These are phyloP conservation scores for Athelia psychrophila DNA, from an alignment of 1,284 basidiomycete species.

Conservation along the genomic window DNA sequence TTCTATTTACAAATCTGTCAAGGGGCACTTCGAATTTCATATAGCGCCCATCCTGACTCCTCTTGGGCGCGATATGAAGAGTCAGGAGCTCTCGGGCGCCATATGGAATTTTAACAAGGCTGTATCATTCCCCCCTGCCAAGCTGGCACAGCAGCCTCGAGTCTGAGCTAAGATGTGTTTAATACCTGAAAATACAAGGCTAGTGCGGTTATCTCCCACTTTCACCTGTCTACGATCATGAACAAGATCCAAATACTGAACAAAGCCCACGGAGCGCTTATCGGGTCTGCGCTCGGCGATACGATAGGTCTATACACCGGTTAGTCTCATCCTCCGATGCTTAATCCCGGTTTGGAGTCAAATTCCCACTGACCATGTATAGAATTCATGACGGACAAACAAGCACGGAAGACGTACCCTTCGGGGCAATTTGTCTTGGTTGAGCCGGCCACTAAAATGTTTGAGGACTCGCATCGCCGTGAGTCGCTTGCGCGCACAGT, in stretches of 20 bases:
- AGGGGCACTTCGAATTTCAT: too few species aligned
- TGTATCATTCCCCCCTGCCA: too few species aligned
- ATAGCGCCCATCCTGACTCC: too few species aligned
- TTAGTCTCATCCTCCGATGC: neutral
- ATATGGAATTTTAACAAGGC: too few species aligned
- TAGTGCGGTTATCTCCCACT: too few species aligned
- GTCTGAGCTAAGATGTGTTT: too few species aligned
- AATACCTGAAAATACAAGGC: too few species aligned
- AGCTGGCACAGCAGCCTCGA: too few species aligned
- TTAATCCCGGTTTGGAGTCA: too few species aligned
- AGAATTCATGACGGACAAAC: constrained; percentile 4
- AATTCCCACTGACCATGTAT: neutral
- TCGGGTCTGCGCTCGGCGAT: constrained; percentile 18
- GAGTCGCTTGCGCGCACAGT: neutral
- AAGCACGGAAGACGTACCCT: neutral
- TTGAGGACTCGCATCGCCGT: constrained; percentile 1
- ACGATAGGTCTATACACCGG: constrained; percentile 18
- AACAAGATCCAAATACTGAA: constrained; percentile 3
- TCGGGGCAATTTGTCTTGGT: neutral
- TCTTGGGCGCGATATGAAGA: too few species aligned
- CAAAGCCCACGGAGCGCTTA: constrained; percentile 15
- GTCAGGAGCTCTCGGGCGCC: too few species aligned
- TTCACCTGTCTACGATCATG: neutral
- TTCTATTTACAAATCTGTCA: too few species aligned
- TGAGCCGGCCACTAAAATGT: neutral